These are phyloP conservation scores for Clarireedia sp. DNA, from an alignment of 2,329 filamentous ascomycete genomes.

Conservation along the genomic window DNA sequence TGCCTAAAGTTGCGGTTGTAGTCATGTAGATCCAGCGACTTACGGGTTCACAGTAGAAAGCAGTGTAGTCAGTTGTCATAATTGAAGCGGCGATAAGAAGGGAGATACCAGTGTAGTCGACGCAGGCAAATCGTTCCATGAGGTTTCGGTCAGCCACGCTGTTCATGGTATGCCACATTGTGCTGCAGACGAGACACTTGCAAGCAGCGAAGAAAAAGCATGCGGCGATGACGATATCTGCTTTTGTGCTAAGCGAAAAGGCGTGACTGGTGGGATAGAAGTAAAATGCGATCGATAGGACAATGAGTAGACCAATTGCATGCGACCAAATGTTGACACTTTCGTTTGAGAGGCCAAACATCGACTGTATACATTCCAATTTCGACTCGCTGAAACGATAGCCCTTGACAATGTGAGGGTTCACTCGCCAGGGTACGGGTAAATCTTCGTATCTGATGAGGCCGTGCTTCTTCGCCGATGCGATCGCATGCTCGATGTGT, in stretches of 20 bases:
- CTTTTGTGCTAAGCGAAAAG: conserved; percentile 77
- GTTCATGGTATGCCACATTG: conserved; percentile 98
- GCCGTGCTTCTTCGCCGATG: conserved; percentile 67
- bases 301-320: conserved; percentile 76
- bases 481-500: conserved; percentile 71
- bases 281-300: conserved; percentile 85
- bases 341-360: conserved; percentile 84
- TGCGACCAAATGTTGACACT: conserved; percentile 98
- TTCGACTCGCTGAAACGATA: conserved; percentile 94
- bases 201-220: conserved; percentile 94
- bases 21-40: conserved; percentile 82
- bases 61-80: conserved; percentile 96
- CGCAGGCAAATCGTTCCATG: conserved; percentile 92
- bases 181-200: conserved; percentile 91
- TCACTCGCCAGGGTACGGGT: conserved; percentile 86
- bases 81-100: conserved; percentile 92
- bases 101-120: conserved; percentile 97
- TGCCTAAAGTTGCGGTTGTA: conserved; percentile 70
- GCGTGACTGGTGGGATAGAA: conserved; percentile 86
- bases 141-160: conserved; percentile 83
- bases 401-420: conserved; percentile 83
- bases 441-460: conserved; percentile 85
- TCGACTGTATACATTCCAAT: conserved; percentile 76
- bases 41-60: conserved; percentile 92
- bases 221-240: conserved; percentile 83